A percentile compares a stretch with the other conserved stretches of the same genome.
Conservation (phyloP, 805 yeast genomes). For the Candida manassasensis region DNA sequence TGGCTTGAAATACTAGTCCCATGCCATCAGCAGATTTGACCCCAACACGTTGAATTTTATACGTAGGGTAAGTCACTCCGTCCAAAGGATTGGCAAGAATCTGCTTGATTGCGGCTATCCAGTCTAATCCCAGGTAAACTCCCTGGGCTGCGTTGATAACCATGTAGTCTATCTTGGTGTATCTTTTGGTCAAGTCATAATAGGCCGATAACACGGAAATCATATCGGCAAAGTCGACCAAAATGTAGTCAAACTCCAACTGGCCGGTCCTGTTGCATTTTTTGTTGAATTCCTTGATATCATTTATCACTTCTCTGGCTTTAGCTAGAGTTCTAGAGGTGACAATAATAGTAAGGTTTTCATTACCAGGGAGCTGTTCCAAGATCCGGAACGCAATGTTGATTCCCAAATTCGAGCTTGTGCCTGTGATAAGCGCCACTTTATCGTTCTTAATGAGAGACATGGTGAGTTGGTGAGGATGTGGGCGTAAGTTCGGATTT, state of each 20-base stretch:
- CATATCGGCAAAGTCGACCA: slow-evolving; percentile 90
- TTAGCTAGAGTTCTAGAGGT: slow-evolving; percentile 87
- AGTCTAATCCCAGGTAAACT: slow-evolving; percentile 80
- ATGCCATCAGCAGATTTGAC: slow-evolving; percentile 70
- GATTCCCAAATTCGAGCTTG: slow-evolving; percentile 69
- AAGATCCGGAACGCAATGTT: slow-evolving; percentile 80
- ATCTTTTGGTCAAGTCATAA: slow-evolving; percentile 62
- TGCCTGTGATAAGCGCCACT: slow-evolving; percentile 40
- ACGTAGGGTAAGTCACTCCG: slow-evolving; percentile 85
- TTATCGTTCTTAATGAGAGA: slow-evolving; percentile 17
- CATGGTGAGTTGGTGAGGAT: too few species aligned
- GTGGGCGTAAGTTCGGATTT: too few species aligned
- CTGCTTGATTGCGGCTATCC: slow-evolving; percentile 72
- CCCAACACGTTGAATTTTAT: slow-evolving; percentile 79
- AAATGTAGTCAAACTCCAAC: slow-evolving; percentile 79
- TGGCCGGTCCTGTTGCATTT: slow-evolving; percentile 43
- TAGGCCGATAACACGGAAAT: slow-evolving; percentile 73
- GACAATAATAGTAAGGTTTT: slow-evolving; percentile 71
- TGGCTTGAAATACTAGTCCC: slow-evolving; percentile 90
- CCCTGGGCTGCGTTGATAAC: slow-evolving; percentile 91
- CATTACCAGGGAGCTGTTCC: slow-evolving; percentile 48
- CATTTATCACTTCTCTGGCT: slow-evolving; percentile 67
- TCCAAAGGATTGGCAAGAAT: slow-evolving; percentile 61
- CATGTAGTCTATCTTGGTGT: slow-evolving; percentile 66
- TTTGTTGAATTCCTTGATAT: slow-evolving; percentile 42